Base-by-base conservation (phyloP, 345 rosid genomes). In the Orychophragmus violaceus region DNA sequence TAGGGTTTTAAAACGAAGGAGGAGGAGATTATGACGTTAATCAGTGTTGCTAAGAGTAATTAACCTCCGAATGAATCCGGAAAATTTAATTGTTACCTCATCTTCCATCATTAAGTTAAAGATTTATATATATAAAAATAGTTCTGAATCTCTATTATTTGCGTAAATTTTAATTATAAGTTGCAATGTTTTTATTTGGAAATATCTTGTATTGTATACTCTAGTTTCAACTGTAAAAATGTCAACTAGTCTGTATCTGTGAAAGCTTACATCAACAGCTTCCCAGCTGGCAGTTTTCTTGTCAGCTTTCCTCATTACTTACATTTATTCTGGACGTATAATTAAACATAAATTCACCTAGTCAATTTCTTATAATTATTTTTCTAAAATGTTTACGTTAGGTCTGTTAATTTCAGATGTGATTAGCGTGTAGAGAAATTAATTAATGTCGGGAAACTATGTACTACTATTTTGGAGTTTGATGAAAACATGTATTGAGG, bases 251-350 rank as follows among this genome's bases (percentile, higher is more conserved):
- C 76, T 71, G 51, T 57, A 54, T 49, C 46, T 72, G 54, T 49
- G 53, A 49, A 64, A 64, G 60, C 66, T 48, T 66, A 28, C 70
- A 64, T 64, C 53, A 64, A 57, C 27, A 71, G 46, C 62, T 54
- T 41, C 41, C 54, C 68, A 62, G 69, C 75, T 71, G 69, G 75
- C 63, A 54, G 18, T 55, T 45, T 45, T 69, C 23, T 53, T 70
- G 61, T 70, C 46, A 61, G 35, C 56, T 70, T 53, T 53, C 57
- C 62, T 29, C 56, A 32, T 29, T 16, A 12, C 32, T 50, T 6
- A 7, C 27, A 11, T 25, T 49, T 44, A 9, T 16, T 45, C 25
- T 45, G 11, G 35, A 45, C 6, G 53, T 66, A 8, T 28, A 28
- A 8, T 8, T 5, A 4, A 32, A 21, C 45, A 8, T 22, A 23